Evolutionary conservation across 192 early-diverging fungal species (phyloP).

Genomic region (Cetraspora pellucida): DNA sequence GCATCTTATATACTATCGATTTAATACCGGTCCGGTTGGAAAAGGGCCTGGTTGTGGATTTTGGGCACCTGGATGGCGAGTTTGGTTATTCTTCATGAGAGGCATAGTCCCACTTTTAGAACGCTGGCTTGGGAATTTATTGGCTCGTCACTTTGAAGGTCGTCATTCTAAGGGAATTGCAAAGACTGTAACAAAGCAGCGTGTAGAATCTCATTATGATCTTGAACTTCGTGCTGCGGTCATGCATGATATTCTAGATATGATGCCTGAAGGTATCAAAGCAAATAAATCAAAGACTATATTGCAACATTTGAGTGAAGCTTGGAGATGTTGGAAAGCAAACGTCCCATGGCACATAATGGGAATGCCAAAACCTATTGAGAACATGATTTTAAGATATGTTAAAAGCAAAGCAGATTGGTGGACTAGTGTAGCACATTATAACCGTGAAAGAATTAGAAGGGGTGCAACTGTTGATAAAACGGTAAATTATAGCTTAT

Average conservation of each 20-base stretch:
- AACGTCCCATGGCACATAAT: constrained; percentile 99
- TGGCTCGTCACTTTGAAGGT: constrained; percentile 99
- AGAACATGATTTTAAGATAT: constrained; percentile 99
- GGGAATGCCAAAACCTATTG: constrained; percentile 95
- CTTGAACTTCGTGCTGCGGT: constrained; percentile 97
- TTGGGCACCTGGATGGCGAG: constrained; percentile 99
- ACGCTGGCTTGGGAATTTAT: constrained; percentile 97
- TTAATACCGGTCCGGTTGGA: constrained; percentile 95
- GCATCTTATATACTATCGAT: constrained; percentile 90
- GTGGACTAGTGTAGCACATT: constrained; percentile 99
- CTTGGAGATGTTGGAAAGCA: constrained; percentile 97
- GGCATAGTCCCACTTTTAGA: constrained; percentile 97
- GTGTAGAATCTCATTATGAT: constrained; percentile 98
- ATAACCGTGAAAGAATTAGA: constrained; percentile 98
- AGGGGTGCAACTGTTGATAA: constrained; percentile 99
- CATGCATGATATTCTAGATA: constrained; percentile 98
- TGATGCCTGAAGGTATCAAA: constrained; percentile 99
- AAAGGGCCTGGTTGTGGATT: constrained; percentile 99
- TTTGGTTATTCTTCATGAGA: constrained; percentile 99
- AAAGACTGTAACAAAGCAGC: constrained; percentile 98
- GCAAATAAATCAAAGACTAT: constrained; percentile 95
- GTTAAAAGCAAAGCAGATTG: constrained; percentile 99
- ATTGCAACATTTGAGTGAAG: constrained; percentile 93
- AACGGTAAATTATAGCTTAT: constrained; percentile 53
- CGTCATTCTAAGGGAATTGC: constrained; percentile 96